A percentile compares a stretch with the other conserved stretches of the same genome.
Conservation (phyloP, 2,329 filamentous ascomycete genomes). For the Botryosphaeria dothidea region DNA sequence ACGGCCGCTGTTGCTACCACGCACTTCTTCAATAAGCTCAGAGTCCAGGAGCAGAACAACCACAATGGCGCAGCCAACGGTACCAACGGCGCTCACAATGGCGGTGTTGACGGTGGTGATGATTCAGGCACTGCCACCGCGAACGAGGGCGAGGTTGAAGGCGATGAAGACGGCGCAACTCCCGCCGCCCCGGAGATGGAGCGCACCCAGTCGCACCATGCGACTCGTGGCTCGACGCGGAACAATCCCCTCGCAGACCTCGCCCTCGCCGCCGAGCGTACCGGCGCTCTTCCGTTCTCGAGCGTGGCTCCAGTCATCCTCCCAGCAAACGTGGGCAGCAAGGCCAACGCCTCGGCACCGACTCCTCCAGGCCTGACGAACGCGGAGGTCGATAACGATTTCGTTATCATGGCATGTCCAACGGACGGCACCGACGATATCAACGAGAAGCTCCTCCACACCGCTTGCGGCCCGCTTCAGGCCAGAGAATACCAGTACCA, state of each 20-base stretch:
- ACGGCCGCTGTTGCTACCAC: constrained; percentile 61
- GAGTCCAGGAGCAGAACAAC: constrained; percentile 35
- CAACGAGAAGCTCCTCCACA: constrained; percentile 40
- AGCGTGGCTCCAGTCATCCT: constrained; percentile 44
- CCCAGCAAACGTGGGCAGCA: constrained; percentile 46
- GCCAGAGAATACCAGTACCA: constrained; percentile 35
- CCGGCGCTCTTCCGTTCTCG: constrained; percentile 43
- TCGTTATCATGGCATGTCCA: constrained; percentile 48
- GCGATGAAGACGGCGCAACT: constrained; percentile 38
- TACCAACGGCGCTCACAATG: constrained; percentile 28
- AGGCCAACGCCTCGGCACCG: constrained; percentile 50
- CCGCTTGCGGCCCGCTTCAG: constrained; percentile 34
- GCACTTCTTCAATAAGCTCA: constrained; percentile 59
- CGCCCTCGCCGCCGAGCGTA: constrained; percentile 44
- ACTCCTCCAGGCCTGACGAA: constrained; percentile 44
- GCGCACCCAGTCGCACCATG: constrained; percentile 58
- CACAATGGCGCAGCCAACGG: constrained; percentile 34
- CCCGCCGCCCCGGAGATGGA: constrained; percentile 59
- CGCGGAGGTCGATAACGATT: constrained; percentile 50
- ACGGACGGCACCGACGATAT: constrained; percentile 39
- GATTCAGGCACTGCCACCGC: constrained; percentile 30
- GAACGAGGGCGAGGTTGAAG: constrained; percentile 37
- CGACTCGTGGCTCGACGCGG: constrained; percentile 52
- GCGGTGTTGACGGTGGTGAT: constrained; percentile 24
- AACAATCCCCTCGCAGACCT: constrained; percentile 57